Evolutionary conservation across 148 eudicot species (phyloP).

Genomic region (Diospyros lotus): DNA sequence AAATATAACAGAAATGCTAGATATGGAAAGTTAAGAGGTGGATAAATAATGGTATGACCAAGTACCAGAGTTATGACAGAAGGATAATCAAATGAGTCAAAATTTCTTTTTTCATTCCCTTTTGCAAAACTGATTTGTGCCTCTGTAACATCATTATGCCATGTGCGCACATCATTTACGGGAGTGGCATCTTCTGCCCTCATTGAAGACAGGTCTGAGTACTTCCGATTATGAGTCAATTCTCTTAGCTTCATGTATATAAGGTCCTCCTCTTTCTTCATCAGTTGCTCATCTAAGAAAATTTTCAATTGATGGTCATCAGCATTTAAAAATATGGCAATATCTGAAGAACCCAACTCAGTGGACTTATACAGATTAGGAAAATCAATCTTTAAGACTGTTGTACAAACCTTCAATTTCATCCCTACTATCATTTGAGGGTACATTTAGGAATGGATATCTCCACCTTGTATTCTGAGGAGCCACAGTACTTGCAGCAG

Average conservation of each 20-base stretch:
- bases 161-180: conserved; percentile 19
- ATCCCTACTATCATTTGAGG: conserved; percentile 10
- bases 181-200: conserved; percentile 19
- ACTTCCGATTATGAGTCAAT: conserved; percentile 33
- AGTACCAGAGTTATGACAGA: conserved; percentile 41
- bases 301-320: conserved; percentile 18
- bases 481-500: conserved; percentile 27
- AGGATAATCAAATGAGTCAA: conserved; percentile 26
- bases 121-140: conserved; percentile 21
- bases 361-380: conserved; percentile 1
- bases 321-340: conserved; percentile 21
- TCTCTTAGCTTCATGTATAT: conserved; percentile 45
- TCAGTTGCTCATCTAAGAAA: conserved; percentile 17
- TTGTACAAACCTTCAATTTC: conserved; percentile 15
- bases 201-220: conserved; percentile 11
- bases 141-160: conserved; percentile 14
- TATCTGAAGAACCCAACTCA: conserved; percentile 21
- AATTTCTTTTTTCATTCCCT: conserved; percentile 23
- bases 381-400: conserved; percentile 5
- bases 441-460: conserved; percentile 7
- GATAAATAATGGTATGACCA: conserved; percentile 8
- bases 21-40: background rate
- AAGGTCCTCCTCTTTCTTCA: conserved; percentile 32
- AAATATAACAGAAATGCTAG: background rate
- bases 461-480: conserved; percentile 21